phyloP scores from a whole-genome alignment of 2,329 filamentous ascomycete genomes.

The Elsinoe batatas region DNA sequence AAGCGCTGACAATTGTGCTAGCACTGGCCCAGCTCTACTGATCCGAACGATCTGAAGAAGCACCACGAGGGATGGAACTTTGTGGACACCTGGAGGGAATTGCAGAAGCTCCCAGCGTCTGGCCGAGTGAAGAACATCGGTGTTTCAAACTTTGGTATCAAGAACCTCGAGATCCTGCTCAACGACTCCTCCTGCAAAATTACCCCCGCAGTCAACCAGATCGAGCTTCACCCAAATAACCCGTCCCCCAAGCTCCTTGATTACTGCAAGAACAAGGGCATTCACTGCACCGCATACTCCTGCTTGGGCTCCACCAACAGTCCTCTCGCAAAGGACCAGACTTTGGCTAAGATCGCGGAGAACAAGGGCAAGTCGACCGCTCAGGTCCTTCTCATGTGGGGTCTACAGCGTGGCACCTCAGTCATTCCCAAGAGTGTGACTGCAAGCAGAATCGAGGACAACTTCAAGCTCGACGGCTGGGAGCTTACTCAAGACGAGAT shows the following conservation, averaged over 20 bases:
- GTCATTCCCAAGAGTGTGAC: conserved; percentile 82
- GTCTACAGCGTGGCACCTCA: conserved; percentile 67
- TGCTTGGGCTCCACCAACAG: conserved; percentile 56
- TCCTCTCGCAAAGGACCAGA: conserved; percentile 57
- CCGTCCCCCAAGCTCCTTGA: conserved; percentile 45
- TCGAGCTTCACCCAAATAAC: conserved; percentile 72
- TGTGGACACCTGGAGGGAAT: conserved; percentile 57
- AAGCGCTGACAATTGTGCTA: background rate
- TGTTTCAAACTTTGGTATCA: conserved; percentile 77
- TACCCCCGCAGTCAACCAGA: conserved; percentile 64
- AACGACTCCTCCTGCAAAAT: conserved; percentile 50
- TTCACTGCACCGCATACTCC: conserved; percentile 66
- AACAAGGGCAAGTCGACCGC: conserved; percentile 59
- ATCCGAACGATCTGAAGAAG: conserved; percentile 54
- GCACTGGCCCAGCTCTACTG: conserved; percentile 54
- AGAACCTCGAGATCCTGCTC: conserved; percentile 64
- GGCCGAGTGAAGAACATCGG: conserved; percentile 54
- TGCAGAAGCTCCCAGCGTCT: conserved; percentile 42
- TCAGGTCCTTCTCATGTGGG: conserved; percentile 73
- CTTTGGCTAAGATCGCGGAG: conserved; percentile 44
- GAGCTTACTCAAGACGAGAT: conserved; percentile 63
- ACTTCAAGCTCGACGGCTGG: conserved; percentile 62
- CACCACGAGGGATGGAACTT: conserved; percentile 63
- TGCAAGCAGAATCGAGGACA: conserved; percentile 60
- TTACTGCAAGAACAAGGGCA: conserved; percentile 62